Conservation (phyloP, 495 filamentous ascomycete species). For the Evansstolkia leycettana region DNA sequence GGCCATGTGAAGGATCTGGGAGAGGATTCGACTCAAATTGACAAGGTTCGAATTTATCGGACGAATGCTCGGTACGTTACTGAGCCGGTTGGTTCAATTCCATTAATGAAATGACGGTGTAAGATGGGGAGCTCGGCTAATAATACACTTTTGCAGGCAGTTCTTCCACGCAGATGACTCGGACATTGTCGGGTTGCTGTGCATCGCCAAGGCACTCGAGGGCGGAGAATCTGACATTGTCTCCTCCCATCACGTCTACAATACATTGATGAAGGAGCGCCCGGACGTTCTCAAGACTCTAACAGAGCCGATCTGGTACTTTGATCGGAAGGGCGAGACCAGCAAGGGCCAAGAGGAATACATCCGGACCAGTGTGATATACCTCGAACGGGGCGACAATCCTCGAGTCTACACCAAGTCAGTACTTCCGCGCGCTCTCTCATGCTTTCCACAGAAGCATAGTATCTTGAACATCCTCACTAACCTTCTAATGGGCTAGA, state of each 20-base stretch:
- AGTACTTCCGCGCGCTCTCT: neutral
- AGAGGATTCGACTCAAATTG: constrained; percentile 67
- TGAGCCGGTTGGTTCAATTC: too few relatives aligned
- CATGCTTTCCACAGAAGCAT: neutral
- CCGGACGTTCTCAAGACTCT: constrained; percentile 70
- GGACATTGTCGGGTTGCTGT: constrained; percentile 79
- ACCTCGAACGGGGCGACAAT: constrained; percentile 47
- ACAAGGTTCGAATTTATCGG: constrained; percentile 77
- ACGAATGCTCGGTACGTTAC: constrained; percentile 61
- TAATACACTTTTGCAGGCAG: constrained; percentile 37
- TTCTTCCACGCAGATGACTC: constrained; percentile 75
- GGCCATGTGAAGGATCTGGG: constrained; percentile 87
- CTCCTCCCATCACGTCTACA: constrained; percentile 72
- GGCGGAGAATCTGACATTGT: constrained; percentile 81
- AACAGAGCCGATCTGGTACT: constrained; percentile 76
- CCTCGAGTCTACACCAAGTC: constrained; percentile 44
- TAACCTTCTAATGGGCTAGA: too few relatives aligned
- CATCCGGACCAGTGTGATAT: constrained; percentile 62
- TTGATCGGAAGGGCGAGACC: constrained; percentile 85
- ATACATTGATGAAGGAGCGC: constrained; percentile 57
- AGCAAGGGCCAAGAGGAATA: constrained; percentile 63
- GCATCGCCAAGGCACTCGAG: constrained; percentile 62
- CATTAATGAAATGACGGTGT: constrained; percentile 1
- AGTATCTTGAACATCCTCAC: constrained; percentile 8
- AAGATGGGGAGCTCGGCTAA: neutral